Base-by-base conservation (phyloP, 2,329 filamentous ascomycete species). In the Cercospora sp. region DNA sequence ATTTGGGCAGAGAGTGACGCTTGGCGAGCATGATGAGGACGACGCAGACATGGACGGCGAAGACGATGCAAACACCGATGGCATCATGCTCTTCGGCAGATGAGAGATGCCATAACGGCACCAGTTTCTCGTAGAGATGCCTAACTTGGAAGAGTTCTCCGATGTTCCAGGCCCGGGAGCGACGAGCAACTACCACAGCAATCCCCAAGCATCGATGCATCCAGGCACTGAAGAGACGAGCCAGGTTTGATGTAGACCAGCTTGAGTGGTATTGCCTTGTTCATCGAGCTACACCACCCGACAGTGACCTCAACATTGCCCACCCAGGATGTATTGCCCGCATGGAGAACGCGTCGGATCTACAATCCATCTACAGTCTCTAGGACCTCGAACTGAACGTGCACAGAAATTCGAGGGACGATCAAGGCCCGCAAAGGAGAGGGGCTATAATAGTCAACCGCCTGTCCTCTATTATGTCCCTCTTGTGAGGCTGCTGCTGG, bases 1-100 rank as follows among this genome's bases (percentile, higher is more conserved):
- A 72, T 83, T 85, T 72, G 84, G 84, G 4, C 77, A 81, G 69
- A 79, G 78, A 33, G 51, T 82, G 64, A 81, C 75, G 12, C 73
- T 85, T 66, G 80, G 77, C 3, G 83, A 85, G 71, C 77, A 81
- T 36, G 80, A 79, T 5, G 75, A 75, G 12, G 71, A 73, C 23
- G 75, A 75, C 2, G 75, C 74, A 26, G 71, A 72, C 3, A 79
- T 80, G 53, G 76, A 77, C 30, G 69, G 65, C 23, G 74, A 62
- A 16, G 39, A 72, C 5, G 72, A 70, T 57, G 65, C 66, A 48
- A 70, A 71, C 13, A 74, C 75, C 58, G 75, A 73, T 28, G 76
- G 72, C 0, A 69, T 78, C 66, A 75, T 76, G 74, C 58, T 79
- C 67, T 79, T 79, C 66, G 72, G 75, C 26, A 70, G 66, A 59